Evolutionary conservation across 2,329 filamentous ascomycete genomes (phyloP).

Genomic region (Fusarium pseudocircinatum): DNA sequence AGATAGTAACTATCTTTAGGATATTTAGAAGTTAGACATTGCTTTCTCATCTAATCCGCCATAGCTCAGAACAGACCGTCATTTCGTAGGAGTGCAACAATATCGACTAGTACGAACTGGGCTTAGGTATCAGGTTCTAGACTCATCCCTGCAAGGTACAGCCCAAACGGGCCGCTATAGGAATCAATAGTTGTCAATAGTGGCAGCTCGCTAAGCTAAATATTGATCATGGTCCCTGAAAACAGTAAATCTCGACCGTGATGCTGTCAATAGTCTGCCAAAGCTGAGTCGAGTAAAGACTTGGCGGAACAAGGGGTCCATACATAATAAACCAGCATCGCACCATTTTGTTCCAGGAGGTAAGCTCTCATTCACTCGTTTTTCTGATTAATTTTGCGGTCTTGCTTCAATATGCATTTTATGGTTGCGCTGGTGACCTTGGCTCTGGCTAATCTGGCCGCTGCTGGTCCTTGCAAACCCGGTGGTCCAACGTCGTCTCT

Average conservation of each 20-base stretch:
- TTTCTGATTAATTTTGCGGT: not conserved
- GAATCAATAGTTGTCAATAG: not conserved
- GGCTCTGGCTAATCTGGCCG: not conserved
- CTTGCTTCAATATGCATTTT: too few relatives aligned
- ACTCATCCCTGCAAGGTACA: not conserved
- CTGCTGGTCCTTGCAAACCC: not conserved
- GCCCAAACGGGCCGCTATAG: not conserved
- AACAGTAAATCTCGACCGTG: not conserved
- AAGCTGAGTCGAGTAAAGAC: too few relatives aligned
- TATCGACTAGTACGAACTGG: too few relatives aligned
- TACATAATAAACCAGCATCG: not conserved
- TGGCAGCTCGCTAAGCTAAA: not conserved
- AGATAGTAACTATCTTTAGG: too few relatives aligned
- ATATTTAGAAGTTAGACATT: too few relatives aligned
- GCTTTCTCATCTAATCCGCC: too few relatives aligned
- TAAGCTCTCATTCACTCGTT: not conserved
- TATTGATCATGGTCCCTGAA: not conserved
- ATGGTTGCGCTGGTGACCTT: not conserved
- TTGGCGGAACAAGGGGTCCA: too few relatives aligned
- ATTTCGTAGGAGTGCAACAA: too few relatives aligned
- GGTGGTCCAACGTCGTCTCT: not conserved
- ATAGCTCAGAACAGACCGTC: too few relatives aligned
- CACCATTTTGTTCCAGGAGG: accelerated
- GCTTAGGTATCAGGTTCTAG: too few relatives aligned
- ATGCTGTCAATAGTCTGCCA: not conserved